Conservation (phyloP, 768 basidiomycete species). For the Hericium erinaceus region DNA sequence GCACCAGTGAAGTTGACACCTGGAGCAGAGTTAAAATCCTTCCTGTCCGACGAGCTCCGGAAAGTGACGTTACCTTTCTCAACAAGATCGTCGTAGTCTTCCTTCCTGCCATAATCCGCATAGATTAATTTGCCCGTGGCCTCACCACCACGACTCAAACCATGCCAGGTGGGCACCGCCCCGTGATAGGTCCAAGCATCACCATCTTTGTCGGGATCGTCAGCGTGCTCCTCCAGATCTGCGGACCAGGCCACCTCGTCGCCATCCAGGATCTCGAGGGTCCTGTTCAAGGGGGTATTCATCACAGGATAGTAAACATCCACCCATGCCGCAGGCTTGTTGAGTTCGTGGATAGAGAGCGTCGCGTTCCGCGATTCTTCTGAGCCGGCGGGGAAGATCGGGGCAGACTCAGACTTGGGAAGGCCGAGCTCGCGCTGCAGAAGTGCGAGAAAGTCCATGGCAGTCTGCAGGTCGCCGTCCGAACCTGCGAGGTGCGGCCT, state of each 20-base stretch:
- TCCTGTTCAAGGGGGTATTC: conserved; percentile 66
- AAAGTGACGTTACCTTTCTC: conserved; percentile 30
- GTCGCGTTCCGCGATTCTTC: conserved; percentile 59
- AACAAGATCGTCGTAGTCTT: conserved; percentile 62
- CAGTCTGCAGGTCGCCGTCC: conserved; percentile 45
- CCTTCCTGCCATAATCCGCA: conserved; percentile 71
- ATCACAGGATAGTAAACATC: conserved; percentile 84
- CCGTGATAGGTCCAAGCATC: conserved; percentile 60
- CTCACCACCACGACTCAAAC: conserved; percentile 68
- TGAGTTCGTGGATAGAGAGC: conserved; percentile 34
- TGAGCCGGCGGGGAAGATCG: conserved; percentile 67
- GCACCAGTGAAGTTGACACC: conserved; percentile 72
- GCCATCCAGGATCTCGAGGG: conserved; percentile 54
- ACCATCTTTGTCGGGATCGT: conserved; percentile 48
- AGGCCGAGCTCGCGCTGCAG: conserved; percentile 62
- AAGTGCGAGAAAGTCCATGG: conserved; percentile 54
- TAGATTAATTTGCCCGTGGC: conserved; percentile 66
- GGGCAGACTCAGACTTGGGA: conserved; percentile 27
- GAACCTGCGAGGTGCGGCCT: conserved; percentile 58
- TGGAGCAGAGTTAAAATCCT: conserved; percentile 10
- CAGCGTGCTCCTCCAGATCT: conserved; percentile 64
- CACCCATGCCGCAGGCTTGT: conserved; percentile 64
- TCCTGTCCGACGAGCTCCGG: not conserved
- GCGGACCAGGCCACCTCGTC: conserved; percentile 59
- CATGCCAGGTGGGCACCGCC: conserved; percentile 79